Evolutionary conservation across 768 basidiomycete genomes (phyloP).

Genomic region (Clitopilus passeckerianus): DNA sequence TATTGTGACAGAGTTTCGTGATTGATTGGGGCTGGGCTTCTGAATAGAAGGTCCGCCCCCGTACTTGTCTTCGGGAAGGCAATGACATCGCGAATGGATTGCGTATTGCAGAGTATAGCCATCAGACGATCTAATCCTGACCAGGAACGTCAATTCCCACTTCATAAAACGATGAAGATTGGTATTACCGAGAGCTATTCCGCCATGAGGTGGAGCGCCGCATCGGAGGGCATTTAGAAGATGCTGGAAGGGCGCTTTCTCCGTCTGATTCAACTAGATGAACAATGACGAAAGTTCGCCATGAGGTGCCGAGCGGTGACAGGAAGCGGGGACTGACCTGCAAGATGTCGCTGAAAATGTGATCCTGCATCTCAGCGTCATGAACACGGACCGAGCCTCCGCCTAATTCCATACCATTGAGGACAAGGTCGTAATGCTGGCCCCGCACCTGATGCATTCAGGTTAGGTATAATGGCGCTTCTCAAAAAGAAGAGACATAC

Average conservation of each 20-base stretch:
- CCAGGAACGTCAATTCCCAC: conserved; percentile 3
- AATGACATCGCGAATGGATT: conserved; percentile 92
- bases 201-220: conserved; percentile 95
- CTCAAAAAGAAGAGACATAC: conserved; percentile 25
- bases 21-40: conserved; percentile 67
- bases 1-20: conserved; percentile 57
- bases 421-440: conserved; percentile 93
- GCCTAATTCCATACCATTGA: conserved; percentile 92
- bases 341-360: conserved; percentile 71
- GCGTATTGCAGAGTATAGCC: conserved; percentile 82
- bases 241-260: conserved; percentile 76
- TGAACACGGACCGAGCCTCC: conserved; percentile 93
- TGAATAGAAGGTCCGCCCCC: conserved; percentile 85
- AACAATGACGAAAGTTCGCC: conserved; percentile 7
- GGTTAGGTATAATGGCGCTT: not conserved
- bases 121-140: conserved; percentile 91
- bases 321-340: conserved; percentile 45
- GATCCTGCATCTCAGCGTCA: conserved; percentile 82
- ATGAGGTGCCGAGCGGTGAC: not conserved
- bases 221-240: conserved; percentile 81
- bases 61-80: conserved; percentile 90
- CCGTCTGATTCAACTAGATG: conserved; percentile 62
- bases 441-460: conserved; percentile 63
- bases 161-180: conserved; percentile 8
- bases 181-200: conserved; percentile 77